Percentiles rank a stretch among this genome's conserved stretches.
Conservation (phyloP, 2,329 filamentous ascomycete species). For the Cyphellophora attinorum region DNA sequence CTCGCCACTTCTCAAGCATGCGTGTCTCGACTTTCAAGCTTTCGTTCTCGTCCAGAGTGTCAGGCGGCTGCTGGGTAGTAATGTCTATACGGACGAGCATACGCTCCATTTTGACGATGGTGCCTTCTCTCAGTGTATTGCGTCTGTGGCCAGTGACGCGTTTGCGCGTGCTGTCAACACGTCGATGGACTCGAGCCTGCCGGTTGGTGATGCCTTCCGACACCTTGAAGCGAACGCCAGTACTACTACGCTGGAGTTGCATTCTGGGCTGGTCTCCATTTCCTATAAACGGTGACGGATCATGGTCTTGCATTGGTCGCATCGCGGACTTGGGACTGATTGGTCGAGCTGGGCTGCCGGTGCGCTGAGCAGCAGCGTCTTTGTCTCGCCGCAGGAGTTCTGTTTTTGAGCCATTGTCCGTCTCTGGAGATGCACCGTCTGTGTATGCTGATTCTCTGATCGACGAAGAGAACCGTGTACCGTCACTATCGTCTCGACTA, state of each 20-base stretch:
- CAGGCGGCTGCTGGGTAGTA: conserved; percentile 41
- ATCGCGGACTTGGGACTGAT: neutral
- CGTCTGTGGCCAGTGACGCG: conserved; percentile 26
- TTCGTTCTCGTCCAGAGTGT: conserved; percentile 55
- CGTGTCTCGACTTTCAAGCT: conserved; percentile 50
- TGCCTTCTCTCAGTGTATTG: conserved; percentile 41
- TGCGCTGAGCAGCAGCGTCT: neutral
- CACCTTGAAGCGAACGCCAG: conserved; percentile 31
- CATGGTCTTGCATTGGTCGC: conserved; percentile 11
- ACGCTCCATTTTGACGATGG: conserved; percentile 58
- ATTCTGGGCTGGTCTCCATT: conserved; percentile 6
- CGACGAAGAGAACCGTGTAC: neutral
- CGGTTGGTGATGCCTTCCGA: conserved; percentile 32
- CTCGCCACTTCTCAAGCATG: conserved; percentile 55
- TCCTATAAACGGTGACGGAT: conserved; percentile 14
- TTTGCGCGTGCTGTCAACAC: conserved; percentile 26
- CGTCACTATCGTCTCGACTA: neutral
- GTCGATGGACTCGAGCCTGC: conserved; percentile 29
- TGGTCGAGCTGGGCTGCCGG: neutral
- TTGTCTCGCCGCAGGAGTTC: conserved; percentile 6
- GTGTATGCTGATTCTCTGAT: neutral
- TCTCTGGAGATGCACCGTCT: neutral
- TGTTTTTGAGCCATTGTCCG: conserved; percentile 14
- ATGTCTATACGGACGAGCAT: conserved; percentile 58
- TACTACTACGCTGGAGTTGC: conserved; percentile 6